Evolutionary conservation across 495 filamentous ascomycete genomes (phyloP), one percentile per base, ranked within the genome.

Genomic region (Lichina pygmaea): DNA sequence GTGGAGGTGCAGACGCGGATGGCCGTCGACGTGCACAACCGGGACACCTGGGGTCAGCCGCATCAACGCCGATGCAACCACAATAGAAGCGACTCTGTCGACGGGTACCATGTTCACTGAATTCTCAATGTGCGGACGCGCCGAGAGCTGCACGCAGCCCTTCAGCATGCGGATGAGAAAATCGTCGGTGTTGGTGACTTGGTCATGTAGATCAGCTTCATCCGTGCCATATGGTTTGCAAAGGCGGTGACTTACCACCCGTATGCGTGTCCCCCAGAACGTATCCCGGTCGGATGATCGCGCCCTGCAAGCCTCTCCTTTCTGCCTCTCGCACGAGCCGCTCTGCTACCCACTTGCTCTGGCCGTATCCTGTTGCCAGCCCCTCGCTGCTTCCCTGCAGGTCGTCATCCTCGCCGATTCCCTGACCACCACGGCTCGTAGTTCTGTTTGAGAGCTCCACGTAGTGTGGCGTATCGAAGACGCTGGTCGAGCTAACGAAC

Each of bases 91-190:
- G 43, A 93, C 86, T 53, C 89, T 80, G 53, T 76, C 71, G 30
- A 94, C 85, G 0, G 89, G 89, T 4, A 93, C 83, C 55, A 74
- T 72, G 61, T 97, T 97, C 54, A 94, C 73, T 0, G 81, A 86
- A 60, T 93, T 97, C 59, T 64, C 55, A 50, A 97, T 85, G 48
- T 70, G 65, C 0, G 89, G 89, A 2, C 78, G 71, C 30, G 66
- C 61, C 0, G 58, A 60, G 0, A 93, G 62, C 57, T 97, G 89
- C 42, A 91, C 69, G 50, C 82, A 92, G 41, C 83, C 86, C 60
- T 93, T 93, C 34, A 78, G 56, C 68, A 94, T 71, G 42, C 89
- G 78, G 45, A 93, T 70, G 17, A 49, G 31, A 32, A 49, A 49
- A 34, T 49, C 47, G 39, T 49, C 47, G 4, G 47, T 49, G 38